phyloP scores from a whole-genome alignment of 306 rosid genomes.

The Cotoneaster glaucophyllus region DNA sequence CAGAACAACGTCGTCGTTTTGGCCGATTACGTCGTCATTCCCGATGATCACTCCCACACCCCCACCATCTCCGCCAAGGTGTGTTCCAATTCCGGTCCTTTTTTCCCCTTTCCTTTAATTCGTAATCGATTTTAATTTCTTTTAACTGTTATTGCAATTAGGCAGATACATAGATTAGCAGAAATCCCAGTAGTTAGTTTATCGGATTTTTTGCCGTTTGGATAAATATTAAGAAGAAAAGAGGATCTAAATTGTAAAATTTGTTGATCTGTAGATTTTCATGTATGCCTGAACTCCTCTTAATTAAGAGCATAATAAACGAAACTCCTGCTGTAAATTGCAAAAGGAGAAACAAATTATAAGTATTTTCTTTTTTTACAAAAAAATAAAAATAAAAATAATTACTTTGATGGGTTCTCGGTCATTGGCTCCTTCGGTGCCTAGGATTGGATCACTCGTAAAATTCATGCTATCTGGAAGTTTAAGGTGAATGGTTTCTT shows the following conservation, averaged over 20 bases:
- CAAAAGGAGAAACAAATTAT: background rate
- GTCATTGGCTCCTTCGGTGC: background rate
- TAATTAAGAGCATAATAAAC: too few relatives aligned
- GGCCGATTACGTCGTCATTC: conserved; percentile 65
- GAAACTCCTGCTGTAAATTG: background rate
- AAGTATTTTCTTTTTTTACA: background rate
- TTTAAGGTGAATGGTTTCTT: background rate
- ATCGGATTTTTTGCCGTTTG: background rate
- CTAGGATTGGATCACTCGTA: background rate
- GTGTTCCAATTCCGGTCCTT: background rate
- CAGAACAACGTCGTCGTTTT: conserved; percentile 87
- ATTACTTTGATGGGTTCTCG: background rate
- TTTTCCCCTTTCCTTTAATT: background rate
- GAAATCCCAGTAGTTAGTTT: background rate
- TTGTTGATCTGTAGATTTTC: background rate
- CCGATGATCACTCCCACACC: conserved; percentile 38
- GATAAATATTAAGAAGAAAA: background rate
- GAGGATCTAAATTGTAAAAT: background rate
- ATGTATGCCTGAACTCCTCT: background rate
- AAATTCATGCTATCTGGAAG: background rate
- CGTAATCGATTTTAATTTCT: background rate
- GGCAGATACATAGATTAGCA: background rate
- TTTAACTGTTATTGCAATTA: background rate
- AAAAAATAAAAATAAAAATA: background rate
- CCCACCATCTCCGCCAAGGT: conserved; percentile 85